phyloP scores from a whole-genome alignment of 2,329 filamentous ascomycete genomes.

The Penicillium corylophilum region DNA sequence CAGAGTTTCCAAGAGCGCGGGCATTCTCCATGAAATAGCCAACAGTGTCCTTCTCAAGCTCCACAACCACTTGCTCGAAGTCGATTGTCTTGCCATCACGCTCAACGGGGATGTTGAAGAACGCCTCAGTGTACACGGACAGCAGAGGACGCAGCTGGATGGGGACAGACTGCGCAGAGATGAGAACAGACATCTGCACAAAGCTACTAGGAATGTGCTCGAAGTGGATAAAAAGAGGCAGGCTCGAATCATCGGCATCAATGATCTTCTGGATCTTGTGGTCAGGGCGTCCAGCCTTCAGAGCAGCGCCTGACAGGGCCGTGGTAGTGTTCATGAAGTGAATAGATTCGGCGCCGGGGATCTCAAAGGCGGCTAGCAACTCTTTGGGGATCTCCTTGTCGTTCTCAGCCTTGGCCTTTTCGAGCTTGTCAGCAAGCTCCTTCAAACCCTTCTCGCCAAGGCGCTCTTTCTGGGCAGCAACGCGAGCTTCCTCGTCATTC shows the following conservation, averaged over 20 bases:
- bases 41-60: slow-evolving; percentile 88
- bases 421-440: slow-evolving; percentile 70
- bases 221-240: slow-evolving; percentile 93
- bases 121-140: slow-evolving; percentile 81
- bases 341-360: slow-evolving; percentile 85
- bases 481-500: slow-evolving; percentile 71
- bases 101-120: slow-evolving; percentile 87
- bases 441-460: slow-evolving; percentile 81
- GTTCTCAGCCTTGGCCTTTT: slow-evolving; percentile 83
- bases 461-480: slow-evolving; percentile 73
- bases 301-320: slow-evolving; percentile 76
- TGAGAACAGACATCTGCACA: slow-evolving; percentile 76
- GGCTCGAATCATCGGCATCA: slow-evolving; percentile 62
- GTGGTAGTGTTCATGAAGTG: slow-evolving; percentile 90
- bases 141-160: slow-evolving; percentile 82
- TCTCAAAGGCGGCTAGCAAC: slow-evolving; percentile 75
- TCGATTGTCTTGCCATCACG: slow-evolving; percentile 73
- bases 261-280: slow-evolving; percentile 74
- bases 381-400: slow-evolving; percentile 80
- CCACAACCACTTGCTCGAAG: slow-evolving; percentile 89
- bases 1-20: slow-evolving; percentile 69
- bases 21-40: slow-evolving; percentile 73
- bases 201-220: slow-evolving; percentile 94
- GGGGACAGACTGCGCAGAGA: slow-evolving; percentile 75
- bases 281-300: slow-evolving; percentile 64